Percentiles rank a stretch among this genome's conserved stretches.
phyloP scores from a whole-genome alignment of 176 grass and related monocot species.

The Avena eriantha region DNA sequence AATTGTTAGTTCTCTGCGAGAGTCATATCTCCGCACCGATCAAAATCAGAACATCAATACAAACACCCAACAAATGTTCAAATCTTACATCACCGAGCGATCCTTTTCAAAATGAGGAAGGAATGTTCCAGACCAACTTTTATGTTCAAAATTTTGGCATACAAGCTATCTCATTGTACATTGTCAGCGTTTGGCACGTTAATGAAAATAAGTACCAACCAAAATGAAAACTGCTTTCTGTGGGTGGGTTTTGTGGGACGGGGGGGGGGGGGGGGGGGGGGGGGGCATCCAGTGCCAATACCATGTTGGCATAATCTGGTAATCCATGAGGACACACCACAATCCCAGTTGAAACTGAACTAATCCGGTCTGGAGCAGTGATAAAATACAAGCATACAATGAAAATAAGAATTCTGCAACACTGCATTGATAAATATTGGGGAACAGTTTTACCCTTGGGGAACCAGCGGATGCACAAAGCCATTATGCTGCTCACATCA shows the following conservation, averaged over 20 bases:
- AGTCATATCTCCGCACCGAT: not conserved
- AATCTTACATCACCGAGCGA: not conserved
- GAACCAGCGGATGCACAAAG: slow-evolving; percentile 77
- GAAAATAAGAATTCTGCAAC: not conserved
- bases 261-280: too few relatives aligned
- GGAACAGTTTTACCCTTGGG: slow-evolving; percentile 61
- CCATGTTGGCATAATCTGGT: not conserved
- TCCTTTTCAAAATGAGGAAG: slow-evolving; percentile 1
- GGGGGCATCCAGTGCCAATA: not conserved
- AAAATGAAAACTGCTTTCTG: not conserved
- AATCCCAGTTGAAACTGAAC: not conserved
- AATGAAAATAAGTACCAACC: slow-evolving; percentile 36
- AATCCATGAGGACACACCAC: slow-evolving; percentile 4
- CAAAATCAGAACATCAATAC: not conserved
- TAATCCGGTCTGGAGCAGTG: not conserved
- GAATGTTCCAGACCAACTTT: not conserved
- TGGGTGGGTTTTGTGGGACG: too few relatives aligned
- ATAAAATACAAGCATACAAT: not conserved
- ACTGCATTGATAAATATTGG: not conserved
- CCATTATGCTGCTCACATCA: slow-evolving; percentile 78
- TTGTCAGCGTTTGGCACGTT: not conserved
- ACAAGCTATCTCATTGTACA: not conserved
- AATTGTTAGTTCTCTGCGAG: not conserved
- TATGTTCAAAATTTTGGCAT: slow-evolving; percentile 24
- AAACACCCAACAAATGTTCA: not conserved